Conservation (phyloP, 495 filamentous ascomycete genomes). For the Letharia columbiana region DNA sequence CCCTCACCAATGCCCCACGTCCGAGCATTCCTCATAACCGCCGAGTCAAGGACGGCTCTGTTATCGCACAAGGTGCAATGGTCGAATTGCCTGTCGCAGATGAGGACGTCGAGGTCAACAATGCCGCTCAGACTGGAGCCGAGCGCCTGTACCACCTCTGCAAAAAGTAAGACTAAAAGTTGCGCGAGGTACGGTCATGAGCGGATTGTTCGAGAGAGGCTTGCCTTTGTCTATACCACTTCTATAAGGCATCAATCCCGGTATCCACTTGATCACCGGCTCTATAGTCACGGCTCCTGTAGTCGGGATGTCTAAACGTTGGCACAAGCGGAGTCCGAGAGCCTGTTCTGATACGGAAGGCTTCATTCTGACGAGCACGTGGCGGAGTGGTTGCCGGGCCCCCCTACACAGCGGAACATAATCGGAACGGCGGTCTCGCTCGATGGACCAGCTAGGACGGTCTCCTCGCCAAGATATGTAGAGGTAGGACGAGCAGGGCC, state of each 20-base stretch:
- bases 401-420: background rate
- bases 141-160: background rate
- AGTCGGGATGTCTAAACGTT: background rate
- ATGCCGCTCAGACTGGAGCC: background rate
- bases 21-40: background rate
- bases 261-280: background rate
- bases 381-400: background rate
- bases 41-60: background rate
- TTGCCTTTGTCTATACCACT: background rate
- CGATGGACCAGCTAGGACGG: background rate
- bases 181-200: background rate
- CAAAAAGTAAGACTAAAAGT: background rate
- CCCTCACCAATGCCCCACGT: background rate
- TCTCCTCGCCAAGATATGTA: background rate
- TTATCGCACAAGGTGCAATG: background rate
- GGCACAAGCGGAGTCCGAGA: background rate
- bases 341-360: background rate
- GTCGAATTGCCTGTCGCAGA: background rate
- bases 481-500: background rate
- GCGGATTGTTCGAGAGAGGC: background rate
- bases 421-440: background rate
- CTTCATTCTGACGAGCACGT: background rate
- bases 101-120: background rate
- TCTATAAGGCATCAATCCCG: background rate
- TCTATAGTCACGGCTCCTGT: background rate